phyloP scores from a whole-genome alignment of 2,329 filamentous ascomycete species.

The Scopulariopsis brevicaulis region DNA sequence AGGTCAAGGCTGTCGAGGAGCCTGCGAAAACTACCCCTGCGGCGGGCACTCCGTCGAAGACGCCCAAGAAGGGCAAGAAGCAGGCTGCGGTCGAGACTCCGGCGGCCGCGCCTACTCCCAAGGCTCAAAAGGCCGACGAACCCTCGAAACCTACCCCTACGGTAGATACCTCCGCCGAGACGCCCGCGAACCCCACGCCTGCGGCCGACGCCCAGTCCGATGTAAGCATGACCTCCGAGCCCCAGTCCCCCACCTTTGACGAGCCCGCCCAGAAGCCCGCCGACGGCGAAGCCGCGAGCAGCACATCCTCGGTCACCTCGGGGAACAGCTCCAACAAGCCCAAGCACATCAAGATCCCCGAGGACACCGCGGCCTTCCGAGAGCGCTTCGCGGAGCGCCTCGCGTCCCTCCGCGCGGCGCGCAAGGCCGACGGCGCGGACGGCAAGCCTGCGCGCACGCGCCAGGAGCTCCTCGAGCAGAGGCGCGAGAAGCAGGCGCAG shows the following conservation, averaged over 20 bases:
- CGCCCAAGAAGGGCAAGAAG: neutral
- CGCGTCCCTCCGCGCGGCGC: constrained; percentile 69
- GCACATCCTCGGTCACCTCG: constrained; percentile 59
- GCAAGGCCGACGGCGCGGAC: constrained; percentile 78
- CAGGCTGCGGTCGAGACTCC: neutral
- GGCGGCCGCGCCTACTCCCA: neutral
- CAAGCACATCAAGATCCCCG: constrained; percentile 55
- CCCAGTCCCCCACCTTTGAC: constrained; percentile 45
- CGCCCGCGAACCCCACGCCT: constrained; percentile 27
- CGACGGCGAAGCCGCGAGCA: constrained; percentile 33
- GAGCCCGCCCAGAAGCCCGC: neutral
- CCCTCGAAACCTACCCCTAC: constrained; percentile 5
- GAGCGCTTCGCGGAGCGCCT: constrained; percentile 74
- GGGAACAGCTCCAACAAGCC: constrained; percentile 46
- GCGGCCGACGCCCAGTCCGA: neutral
- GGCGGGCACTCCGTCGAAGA: constrained; percentile 4
- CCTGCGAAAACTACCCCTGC: constrained; percentile 10
- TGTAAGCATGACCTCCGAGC: constrained; percentile 21
- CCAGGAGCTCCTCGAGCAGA: constrained; percentile 83
- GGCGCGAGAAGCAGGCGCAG: constrained; percentile 77
- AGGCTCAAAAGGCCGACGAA: constrained; percentile 6
- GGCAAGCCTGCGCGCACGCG: constrained; percentile 75
- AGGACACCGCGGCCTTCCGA: constrained; percentile 64
- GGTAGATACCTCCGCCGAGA: constrained; percentile 17
- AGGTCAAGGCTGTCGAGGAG: constrained; percentile 15